Evolutionary conservation across 1,284 basidiomycete species (phyloP).

Genomic region (Tilletia walkeri): DNA sequence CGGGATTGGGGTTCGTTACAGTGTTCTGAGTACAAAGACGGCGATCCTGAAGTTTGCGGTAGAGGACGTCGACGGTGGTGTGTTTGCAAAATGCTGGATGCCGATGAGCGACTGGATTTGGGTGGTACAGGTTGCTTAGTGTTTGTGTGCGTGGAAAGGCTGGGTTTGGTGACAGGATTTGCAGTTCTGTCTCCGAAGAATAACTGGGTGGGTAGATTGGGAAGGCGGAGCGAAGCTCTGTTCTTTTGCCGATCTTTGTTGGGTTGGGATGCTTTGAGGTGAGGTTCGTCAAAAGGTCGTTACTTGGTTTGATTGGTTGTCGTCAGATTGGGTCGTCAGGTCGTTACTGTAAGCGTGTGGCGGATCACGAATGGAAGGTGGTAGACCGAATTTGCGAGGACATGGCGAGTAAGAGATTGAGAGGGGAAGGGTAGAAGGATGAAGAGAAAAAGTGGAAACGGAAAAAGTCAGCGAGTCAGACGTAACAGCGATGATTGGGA

Average conservation of each 20-base stretch:
- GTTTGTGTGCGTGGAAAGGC: too few species aligned
- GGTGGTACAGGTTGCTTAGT: too few species aligned
- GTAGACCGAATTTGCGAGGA: conserved; percentile 4
- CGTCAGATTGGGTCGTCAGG: conserved; percentile 5
- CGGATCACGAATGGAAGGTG: not conserved
- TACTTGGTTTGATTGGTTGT: not conserved
- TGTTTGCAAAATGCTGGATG: too few species aligned
- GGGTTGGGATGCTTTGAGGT: not conserved
- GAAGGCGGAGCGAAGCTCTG: too few species aligned
- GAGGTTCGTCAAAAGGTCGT: conserved; percentile 12
- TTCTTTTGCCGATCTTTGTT: too few species aligned
- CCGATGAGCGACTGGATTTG: too few species aligned
- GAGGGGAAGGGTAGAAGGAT: not conserved
- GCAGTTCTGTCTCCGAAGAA: too few species aligned
- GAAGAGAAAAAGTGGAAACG: not conserved
- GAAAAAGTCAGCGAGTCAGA: conserved; percentile 9
- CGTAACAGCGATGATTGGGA: conserved; percentile 3
- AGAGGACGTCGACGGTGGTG: too few species aligned
- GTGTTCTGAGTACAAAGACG: conserved; percentile 4
- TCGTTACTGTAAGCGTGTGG: conserved; percentile 11
- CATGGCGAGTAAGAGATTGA: not conserved
- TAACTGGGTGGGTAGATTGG: too few species aligned
- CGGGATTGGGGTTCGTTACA: not conserved
- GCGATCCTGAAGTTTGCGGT: too few species aligned
- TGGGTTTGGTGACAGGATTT: too few species aligned